Evolutionary conservation across 768 basidiomycete species (phyloP), one percentile per base, ranked within the genome.

Genomic region (Sistotremastrum suecicum): DNA sequence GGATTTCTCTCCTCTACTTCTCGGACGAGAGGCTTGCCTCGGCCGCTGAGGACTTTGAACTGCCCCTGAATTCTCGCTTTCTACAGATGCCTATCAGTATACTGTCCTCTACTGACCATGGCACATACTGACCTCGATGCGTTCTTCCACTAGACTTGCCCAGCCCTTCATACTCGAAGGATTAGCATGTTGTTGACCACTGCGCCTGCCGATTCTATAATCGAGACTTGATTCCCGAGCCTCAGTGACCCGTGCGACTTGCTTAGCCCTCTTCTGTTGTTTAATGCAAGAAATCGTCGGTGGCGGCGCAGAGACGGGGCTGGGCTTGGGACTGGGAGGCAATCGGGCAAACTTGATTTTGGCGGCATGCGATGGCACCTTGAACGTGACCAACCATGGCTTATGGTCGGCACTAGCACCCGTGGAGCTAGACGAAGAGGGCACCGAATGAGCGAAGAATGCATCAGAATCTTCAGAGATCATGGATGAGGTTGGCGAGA

Each of bases 181-280:
- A 47, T 77, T 82, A 8, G 67, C 55, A 41, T 65, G 64, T 30
- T 57, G 42, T 33, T 46, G 44, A 31, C 46, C 50, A 7, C 44
- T 52, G 28, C 55, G 52, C 10, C 55, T 57, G 3, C 83, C 83
- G 5, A 90, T 61, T 12, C 72, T 70, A 62, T 88, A 87, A 58
- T 88, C 88, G 51, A 90, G 55, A 5, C 75, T 84, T 1, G 74
- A 74, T 58, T 90, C 87, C 36, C 70, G 69, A 0, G 85, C 88
- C 46, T 63, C 64, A 1, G 70, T 68, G 36, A 86, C 60, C 50
- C 82, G 62, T 6, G 70, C 71, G n/a, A 68, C 76, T 30, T 68
- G 65, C 51, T 70, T 66, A 35, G 64, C 66, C 37, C 73, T 66
- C 59, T 74, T 77, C 33, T 61, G 59, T 32, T 76, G 71, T 51